Percentiles rank a stretch among this genome's conserved stretches.
These are phyloP conservation scores for Fusarium virguliforme DNA, from an alignment of 2,329 filamentous ascomycete species.

Conservation along the genomic window DNA sequence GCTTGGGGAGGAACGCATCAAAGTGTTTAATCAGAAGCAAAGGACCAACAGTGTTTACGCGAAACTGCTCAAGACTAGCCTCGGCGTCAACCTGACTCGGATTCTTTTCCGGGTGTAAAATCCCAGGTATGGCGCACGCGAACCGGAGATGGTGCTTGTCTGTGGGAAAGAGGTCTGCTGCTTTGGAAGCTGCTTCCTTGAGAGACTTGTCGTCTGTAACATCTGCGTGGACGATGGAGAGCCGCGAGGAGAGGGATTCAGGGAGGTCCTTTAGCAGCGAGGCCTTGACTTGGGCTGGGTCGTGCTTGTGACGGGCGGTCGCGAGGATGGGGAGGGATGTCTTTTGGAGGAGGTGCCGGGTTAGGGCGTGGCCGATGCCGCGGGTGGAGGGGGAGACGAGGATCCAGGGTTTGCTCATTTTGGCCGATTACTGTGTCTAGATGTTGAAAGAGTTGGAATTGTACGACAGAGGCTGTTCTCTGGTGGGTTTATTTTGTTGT, in stretches of 20 bases:
- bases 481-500: neutral
- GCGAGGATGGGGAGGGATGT: conserved; percentile 66
- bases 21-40: conserved; percentile 86
- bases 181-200: conserved; percentile 67
- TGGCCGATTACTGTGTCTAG: neutral
- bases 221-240: conserved; percentile 62
- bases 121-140: conserved; percentile 78
- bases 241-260: conserved; percentile 52
- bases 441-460: neutral
- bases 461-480: too few relatives aligned
- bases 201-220: conserved; percentile 76
- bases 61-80: conserved; percentile 77
- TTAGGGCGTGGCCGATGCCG: conserved; percentile 66
- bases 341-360: conserved; percentile 64
- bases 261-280: conserved; percentile 54
- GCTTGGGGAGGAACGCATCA: conserved; percentile 76
- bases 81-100: conserved; percentile 75
- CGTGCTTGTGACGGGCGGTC: conserved; percentile 57
- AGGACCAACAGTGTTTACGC: conserved; percentile 81
- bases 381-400: conserved; percentile 65
- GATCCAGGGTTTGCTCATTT: conserved; percentile 67
- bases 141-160: conserved; percentile 75
- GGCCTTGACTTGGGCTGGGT: conserved; percentile 55
- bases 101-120: conserved; percentile 81
- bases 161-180: conserved; percentile 68